Conservation (phyloP, 495 filamentous ascomycete species). For the Xylaria acuta region DNA sequence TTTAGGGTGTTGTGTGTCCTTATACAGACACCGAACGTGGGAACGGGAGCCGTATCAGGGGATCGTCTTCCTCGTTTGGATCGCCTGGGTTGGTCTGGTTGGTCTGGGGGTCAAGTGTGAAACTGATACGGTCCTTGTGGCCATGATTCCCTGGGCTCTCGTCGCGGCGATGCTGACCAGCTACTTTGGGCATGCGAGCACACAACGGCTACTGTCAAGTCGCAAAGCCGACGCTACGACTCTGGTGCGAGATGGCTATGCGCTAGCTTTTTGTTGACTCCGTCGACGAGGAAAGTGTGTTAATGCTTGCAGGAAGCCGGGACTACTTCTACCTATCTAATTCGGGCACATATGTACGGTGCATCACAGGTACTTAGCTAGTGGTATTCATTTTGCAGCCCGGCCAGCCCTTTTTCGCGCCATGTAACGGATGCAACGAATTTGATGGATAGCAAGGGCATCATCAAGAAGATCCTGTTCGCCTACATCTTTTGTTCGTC, state of each 20-base stretch:
- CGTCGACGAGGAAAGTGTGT: not conserved
- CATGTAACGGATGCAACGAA: not conserved
- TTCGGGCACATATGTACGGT: not conserved
- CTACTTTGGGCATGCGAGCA: constrained; percentile 31
- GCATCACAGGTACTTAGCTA: too few relatives aligned
- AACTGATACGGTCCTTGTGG: constrained; percentile 51
- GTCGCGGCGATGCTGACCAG: constrained; percentile 52
- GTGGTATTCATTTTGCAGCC: not conserved
- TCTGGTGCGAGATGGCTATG: not conserved
- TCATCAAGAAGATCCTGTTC: not conserved
- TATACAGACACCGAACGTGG: too few relatives aligned
- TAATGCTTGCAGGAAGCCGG: not conserved
- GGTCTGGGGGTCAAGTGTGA: constrained; percentile 42
- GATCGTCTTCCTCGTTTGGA: constrained; percentile 37
- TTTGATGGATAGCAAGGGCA: too few relatives aligned
- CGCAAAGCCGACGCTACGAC: not conserved
- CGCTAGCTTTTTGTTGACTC: not conserved
- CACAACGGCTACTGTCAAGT: constrained; percentile 25
- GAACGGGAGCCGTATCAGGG: too few relatives aligned
- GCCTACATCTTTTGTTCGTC: not conserved
- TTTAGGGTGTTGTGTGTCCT: too few relatives aligned
- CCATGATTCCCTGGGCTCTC: constrained; percentile 49
- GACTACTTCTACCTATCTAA: not conserved
- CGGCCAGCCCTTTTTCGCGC: not conserved
- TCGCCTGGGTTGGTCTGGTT: constrained; percentile 37